phyloP scores from a whole-genome alignment of 148 eudicot genomes.

The Polygonum maritimum region DNA sequence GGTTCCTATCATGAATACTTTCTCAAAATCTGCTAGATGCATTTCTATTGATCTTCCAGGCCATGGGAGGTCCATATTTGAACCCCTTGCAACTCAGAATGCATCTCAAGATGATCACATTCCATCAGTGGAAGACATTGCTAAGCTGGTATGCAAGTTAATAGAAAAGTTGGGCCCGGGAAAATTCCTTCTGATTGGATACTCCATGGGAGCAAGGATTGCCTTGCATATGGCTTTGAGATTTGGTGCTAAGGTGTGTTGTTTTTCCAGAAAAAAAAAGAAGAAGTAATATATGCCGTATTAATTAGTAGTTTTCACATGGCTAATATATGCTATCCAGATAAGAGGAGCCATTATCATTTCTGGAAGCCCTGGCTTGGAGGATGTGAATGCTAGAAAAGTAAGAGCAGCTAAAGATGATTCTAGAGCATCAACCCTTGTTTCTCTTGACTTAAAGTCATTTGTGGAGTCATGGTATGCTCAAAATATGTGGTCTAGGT shows the following conservation, averaged over 20 bases:
- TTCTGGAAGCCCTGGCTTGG: conserved; percentile 95
- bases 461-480: conserved; percentile 70
- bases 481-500: conserved; percentile 84
- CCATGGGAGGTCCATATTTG: conserved; percentile 64
- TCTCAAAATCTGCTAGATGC: conserved; percentile 72
- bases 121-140: conserved; percentile 54
- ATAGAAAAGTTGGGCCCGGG: conserved; percentile 29
- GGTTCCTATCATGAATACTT: conserved; percentile 73
- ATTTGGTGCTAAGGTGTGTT: conserved; percentile 44
- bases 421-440: conserved; percentile 48
- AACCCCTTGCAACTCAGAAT: conserved; percentile 17
- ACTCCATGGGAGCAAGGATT: conserved; percentile 97
- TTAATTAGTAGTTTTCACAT: neutral
- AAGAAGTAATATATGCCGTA: conserved; percentile 4
- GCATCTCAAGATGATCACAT: conserved; percentile 18
- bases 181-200: conserved; percentile 69
- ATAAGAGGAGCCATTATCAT: conserved; percentile 63
- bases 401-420: conserved; percentile 71
- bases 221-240: conserved; percentile 77
- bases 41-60: conserved; percentile 92
- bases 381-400: conserved; percentile 37
- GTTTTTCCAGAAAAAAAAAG: neutral
- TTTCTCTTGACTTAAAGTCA: conserved; percentile 43
- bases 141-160: conserved; percentile 38
- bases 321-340: conserved; percentile 20